Evolutionary conservation across 441 rosid genomes (phyloP), one percentile per base, ranked within the genome.

Genomic region (Pelargonium myrrhifolium): DNA sequence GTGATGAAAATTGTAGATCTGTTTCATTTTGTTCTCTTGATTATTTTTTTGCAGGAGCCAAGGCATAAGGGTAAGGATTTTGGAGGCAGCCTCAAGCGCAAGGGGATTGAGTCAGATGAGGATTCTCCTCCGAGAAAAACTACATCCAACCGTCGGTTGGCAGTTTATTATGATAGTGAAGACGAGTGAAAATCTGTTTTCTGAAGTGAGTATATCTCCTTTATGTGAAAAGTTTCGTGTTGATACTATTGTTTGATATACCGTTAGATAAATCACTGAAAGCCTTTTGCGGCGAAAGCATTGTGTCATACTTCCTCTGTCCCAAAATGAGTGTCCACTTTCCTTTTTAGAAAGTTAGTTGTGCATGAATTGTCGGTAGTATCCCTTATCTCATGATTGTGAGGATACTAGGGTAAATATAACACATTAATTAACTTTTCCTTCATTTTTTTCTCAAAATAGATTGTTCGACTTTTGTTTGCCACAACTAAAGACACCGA

Each of bases 81-180:
- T 14, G 58, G 69, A 43, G 58, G 65, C 3, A 62, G 77, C 26
- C 45, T 37, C 39, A 74, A 70, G 71, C 74, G 71, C 71, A 74
- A 74, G 74, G 77, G 35, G 49, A 74, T 74, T 3, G 74, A 74
- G 68, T 74, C 77, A 7, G 77, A 74, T 14, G 77, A 74, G 60
- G 77, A 74, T 17, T 66, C 74, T 9, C 55, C 47, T 47, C 74
- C 68, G 22, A 59, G 77, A 43, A 74, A 74, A 61, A 61, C 28
- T 9, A 8, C 71, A 4, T 12, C 68, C 49, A 74, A 74, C 42
- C 77, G 77, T 2, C 71, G 77, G 6, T 68, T 64, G 74, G 49
- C 77, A 1, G 70, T 74, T 1, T 70, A 70, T 42, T 74, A 65
- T 37, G 77, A 74, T 9, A 70, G 74, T 8, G 77, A 74, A 12